Conservation (phyloP, 1,284 basidiomycete species). For the Malassezia sp. region DNA sequence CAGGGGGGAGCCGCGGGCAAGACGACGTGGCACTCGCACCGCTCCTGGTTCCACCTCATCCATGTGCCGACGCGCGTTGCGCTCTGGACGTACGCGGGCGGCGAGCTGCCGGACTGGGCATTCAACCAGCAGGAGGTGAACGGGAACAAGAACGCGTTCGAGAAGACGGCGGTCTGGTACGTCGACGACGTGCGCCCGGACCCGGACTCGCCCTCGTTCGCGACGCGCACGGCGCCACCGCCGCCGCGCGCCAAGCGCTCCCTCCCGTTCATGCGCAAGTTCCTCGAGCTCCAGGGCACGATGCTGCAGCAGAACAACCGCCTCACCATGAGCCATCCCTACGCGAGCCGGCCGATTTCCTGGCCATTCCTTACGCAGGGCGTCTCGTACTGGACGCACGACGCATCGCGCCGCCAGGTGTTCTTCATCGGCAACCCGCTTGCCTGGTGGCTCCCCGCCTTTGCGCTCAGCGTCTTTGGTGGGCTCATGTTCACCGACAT, state of each 20-base stretch:
- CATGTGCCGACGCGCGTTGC: constrained; percentile 81
- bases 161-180: constrained; percentile 76
- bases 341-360: constrained; percentile 82
- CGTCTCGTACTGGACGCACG: constrained; percentile 91
- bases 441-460: constrained; percentile 86
- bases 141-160: constrained; percentile 82
- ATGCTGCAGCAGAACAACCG: constrained; percentile 98
- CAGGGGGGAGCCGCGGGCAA: constrained; percentile 16
- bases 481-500: constrained; percentile 81
- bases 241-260: constrained; percentile 61
- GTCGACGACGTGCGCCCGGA: constrained; percentile 68
- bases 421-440: constrained; percentile 89
- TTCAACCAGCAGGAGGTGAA: constrained; percentile 96
- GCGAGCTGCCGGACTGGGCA: constrained; percentile 81
- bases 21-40: constrained; percentile 24
- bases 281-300: constrained; percentile 76
- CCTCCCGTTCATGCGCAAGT: constrained; percentile 89
- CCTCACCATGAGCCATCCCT: constrained; percentile 85
- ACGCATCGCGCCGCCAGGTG: constrained; percentile 73
- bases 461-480: constrained; percentile 72
- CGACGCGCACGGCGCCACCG: constrained; percentile 24
- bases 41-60: constrained; percentile 49
- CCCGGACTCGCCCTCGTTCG: constrained; percentile 28
- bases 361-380: constrained; percentile 94
- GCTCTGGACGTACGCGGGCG: constrained; percentile 76